Evolutionary conservation across 1,284 basidiomycete species (phyloP), one percentile per base, ranked within the genome.

Genomic region (Peniophora sp.): DNA sequence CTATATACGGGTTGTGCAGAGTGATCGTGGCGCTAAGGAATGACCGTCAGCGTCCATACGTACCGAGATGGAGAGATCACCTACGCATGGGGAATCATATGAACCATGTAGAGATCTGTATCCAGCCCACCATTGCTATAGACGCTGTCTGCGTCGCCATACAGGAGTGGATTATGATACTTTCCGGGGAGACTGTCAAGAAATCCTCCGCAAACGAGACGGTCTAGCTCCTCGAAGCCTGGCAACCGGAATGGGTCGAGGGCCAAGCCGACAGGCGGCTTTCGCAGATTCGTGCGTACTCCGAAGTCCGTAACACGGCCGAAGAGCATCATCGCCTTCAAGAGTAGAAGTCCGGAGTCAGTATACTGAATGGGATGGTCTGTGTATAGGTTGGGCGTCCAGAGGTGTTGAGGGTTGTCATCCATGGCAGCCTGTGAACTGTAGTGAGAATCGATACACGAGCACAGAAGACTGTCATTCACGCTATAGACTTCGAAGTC

Each of bases 51-150:
- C 48, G 36, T 24, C 35, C 20, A 54, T 42, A n/a, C 32, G 51
- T 47, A 47, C 35, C 35, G 51, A 52, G 39, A 51, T 39, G 50
- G 34, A n/a, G n/a, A 36, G 34, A 41, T 34, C 15, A 54, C 83
- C 66, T 66, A 89, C 88, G 88, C 88, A 62, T 90, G 83, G 24
- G 88, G 88, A 48, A 88, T 76, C 42, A 90, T 72, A 60, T 90
- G 86, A 27, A 87, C 87, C 83, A 91, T 81, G 61, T 87, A 90
- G 52, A 91, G 67, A 64, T 91, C 88, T 1, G 85, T 88, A 60
- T 91, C 87, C 44, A 91, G 67, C 9, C 69, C 70, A 35, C 74
- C 73, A 43, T 76, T 78, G 48, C 74, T 66, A 54, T 85, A 58
- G 42, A 57, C 50, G 42, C 53, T 55, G 18, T 58, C 52, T 80